Evolutionary conservation across 305 asterid genomes (phyloP).

Genomic region (Fraxinus baroniana): DNA sequence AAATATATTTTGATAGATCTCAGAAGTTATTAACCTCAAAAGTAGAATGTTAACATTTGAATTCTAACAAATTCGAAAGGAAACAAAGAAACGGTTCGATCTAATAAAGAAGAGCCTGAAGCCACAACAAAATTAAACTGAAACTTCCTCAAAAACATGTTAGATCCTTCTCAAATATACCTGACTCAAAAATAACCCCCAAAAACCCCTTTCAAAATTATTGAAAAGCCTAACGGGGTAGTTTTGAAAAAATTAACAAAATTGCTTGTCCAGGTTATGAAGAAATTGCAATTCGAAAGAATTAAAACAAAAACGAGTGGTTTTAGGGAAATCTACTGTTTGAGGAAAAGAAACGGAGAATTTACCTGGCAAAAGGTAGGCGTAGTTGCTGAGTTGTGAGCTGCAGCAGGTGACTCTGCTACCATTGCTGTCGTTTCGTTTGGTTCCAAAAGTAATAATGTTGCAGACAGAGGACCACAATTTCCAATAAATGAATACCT

Average conservation of each 20-base stretch:
- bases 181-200: conserved; percentile 4
- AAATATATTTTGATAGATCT: conserved; percentile 38
- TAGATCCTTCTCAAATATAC: neutral
- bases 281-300: conserved; percentile 8
- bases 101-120: conserved; percentile 29
- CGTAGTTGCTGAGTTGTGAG: conserved; percentile 18
- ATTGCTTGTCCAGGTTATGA: conserved; percentile 17
- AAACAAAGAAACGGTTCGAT: conserved; percentile 37
- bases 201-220: neutral
- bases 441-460: conserved; percentile 24
- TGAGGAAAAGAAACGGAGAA: neutral
- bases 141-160: neutral
- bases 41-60: conserved; percentile 8
- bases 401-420: conserved; percentile 22
- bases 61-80: conserved; percentile 1
- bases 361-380: conserved; percentile 21
- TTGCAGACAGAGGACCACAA: conserved; percentile 39
- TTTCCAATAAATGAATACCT: conserved; percentile 25
- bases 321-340: conserved; percentile 22
- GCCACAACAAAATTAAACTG: conserved; percentile 19
- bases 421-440: conserved; percentile 9
- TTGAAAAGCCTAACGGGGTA: neutral
- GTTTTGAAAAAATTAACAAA: conserved; percentile 18
- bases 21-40: conserved; percentile 20
- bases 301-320: conserved; percentile 11